Base-by-base conservation (phyloP, 805 yeast species). In the Barnettozyma sp. region DNA sequence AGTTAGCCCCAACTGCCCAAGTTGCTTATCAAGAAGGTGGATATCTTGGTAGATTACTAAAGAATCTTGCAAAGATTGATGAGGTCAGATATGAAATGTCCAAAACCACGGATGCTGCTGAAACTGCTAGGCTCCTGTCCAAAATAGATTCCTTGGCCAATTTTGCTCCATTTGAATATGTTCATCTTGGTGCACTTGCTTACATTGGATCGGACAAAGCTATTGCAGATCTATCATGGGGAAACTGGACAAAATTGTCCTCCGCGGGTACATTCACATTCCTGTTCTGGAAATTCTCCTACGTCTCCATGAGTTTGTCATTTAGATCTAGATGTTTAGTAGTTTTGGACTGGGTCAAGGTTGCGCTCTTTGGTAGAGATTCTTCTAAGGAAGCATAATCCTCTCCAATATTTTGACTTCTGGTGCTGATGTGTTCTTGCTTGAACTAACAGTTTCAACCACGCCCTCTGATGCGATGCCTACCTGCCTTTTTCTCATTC, bases 1-100 rank as follows among this genome's bases (percentile, higher is more conserved):
- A 84, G 54, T 75, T 76, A 55, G 94, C 96, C 14, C 97, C 97
- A 50, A 88, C 97, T 39, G 97, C 97, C 20, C 97, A 88, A 69
- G 96, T 87, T 41, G 97, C 97, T 25, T 80, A 85, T 64, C 97
- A 88, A 69, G 82, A 86, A 63, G 97, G 96, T 51, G 70, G 70
- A 40, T 88, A 74, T 63, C 71, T 88, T 50, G 88, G 86, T 33
- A 68, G 70, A 33, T 73, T 75, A 46, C 82, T 88, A 60, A 76
- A 73, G 60, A 81, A 73, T 56, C 59, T 65, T 58, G 60, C 60
- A n/a, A 56, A 60, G 35, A 49, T 56, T 34, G 59, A 62, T 25
- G 52, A 50, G 35, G 60, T 65, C 54, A 66, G 63, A 44, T 43
- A 65, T 51, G 51, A 57, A 26, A 52, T 68, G 35, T 47, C 49